Evolutionary conservation across 768 basidiomycete species (phyloP), one percentile per base, ranked within the genome.

Genomic region (Steccherinum ochraceum): DNA sequence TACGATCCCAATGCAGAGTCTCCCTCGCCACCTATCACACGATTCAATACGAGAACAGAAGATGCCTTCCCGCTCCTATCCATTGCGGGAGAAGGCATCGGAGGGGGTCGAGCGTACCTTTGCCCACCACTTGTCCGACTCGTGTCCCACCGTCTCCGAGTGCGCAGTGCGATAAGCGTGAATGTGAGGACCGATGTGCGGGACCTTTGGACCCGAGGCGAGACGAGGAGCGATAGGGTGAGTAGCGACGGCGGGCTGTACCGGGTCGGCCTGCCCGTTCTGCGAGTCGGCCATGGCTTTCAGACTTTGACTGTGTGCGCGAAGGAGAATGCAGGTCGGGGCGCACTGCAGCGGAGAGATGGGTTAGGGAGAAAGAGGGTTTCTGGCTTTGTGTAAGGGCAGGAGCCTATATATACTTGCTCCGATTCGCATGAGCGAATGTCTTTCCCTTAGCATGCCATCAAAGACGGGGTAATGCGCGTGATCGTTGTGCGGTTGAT

Each of bases 41-140:
- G 21, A 35, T 39, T 48, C 18, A 30, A 26, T 25, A 16, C n/a
- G n/a, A 45, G 1, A 21, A 44, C 39, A 39, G 30, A 7, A 16
- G 16, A 16, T 35, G 16, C n/a, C n/a, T n/a, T n/a, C n/a, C n/a
- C n/a, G n/a, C 30, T 35, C 30, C 30, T 35, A 35, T 35, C 30
- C 16, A n/a, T 23, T 47, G 23, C 10, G 30, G 24, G 26, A 7
- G 46, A 53, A 44, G 46, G 26, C 12, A 11, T 18, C 13, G 39
- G 48, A 18, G 43, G 41, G 30, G n/a, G 30, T 3, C 27, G 24
- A 2, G 55, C 59, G 40, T 30, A 85, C 90, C 77, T 86, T 81
- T 40, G 79, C 80, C 93, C 93, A 97, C 89, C 89, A 97, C 54
- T 75, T 73, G 61, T 97, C 93, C 12, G 81, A 83, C 58, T 80